Evolutionary conservation across 805 yeast species (phyloP), one percentile per base, ranked within the genome.

Genomic region (Yarrowia bubula): DNA sequence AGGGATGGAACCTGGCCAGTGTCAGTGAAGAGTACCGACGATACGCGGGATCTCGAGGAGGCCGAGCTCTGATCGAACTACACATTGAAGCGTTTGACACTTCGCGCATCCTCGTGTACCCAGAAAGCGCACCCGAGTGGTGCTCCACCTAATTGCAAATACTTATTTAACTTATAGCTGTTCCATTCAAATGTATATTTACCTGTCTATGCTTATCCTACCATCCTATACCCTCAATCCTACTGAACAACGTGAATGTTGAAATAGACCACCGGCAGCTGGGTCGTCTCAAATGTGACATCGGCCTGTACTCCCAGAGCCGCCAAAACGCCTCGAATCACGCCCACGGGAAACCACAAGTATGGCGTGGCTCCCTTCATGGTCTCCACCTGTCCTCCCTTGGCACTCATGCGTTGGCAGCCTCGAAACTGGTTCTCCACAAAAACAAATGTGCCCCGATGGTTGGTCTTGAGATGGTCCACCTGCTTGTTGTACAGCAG

Each of bases 1-100:
- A 95, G 80, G 93, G 96, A n/a, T 93, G 99, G 99, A 95, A 96
- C 72, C 78, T 93, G 73, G 97, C 98, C n/a, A 79, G 89, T 74
- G 95, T 93, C 1, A 85, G 92, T 65, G 99, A 93, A 74, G 99
- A 93, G 74, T 93, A 93, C 73, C 81, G 98, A 70, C 78, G 99
- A 65, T 95, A 92, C 74, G 90, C 98, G 0, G 98, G 98, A 0
- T 85, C 92, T 17, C 81, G 92, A 70, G 97, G 97, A 14, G 97
- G 97, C 9, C 80, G 99, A 67, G 91, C 92, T 42, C 80, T 92
- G 70, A 98, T 95, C 41, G 99, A 93, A 75, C 80, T 93, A 70
- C 81, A 91, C 66, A 92, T 93, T 50, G 99, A 93, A 68, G 85
- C 84, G 7, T 85, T 84, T 73, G 86, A 84, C 69, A 79, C 81